Conservation (phyloP, 108 stramenopile genomes). For the Discostella pseudostelligera region DNA sequence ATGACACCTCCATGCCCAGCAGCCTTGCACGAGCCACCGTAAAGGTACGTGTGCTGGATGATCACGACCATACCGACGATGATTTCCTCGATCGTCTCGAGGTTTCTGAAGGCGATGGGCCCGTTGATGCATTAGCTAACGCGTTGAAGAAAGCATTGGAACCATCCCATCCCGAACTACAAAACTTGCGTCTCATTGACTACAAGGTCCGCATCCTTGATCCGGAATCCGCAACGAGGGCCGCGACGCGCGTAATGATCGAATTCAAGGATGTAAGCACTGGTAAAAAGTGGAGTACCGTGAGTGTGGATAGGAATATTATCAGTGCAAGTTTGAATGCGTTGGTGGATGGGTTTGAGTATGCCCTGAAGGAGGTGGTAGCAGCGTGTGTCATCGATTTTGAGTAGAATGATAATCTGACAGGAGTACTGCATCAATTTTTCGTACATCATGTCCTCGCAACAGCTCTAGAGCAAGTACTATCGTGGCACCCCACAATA, state of each 20-base stretch:
- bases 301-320: slow-evolving; percentile 91
- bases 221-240: slow-evolving; percentile 79
- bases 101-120: slow-evolving; percentile 90
- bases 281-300: slow-evolving; percentile 82
- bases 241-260: slow-evolving; percentile 92
- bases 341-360: slow-evolving; percentile 92
- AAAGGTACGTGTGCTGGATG: slow-evolving; percentile 69
- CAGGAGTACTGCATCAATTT: no score
- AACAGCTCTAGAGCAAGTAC: background rate
- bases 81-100: slow-evolving; percentile 65
- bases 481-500: no score
- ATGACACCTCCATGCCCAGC: background rate
- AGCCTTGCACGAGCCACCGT: slow-evolving; percentile 82
- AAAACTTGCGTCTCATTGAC: slow-evolving; percentile 76
- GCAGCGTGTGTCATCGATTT: slow-evolving; percentile 30
- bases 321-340: slow-evolving; percentile 92
- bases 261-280: slow-evolving; percentile 61
- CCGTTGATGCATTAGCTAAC: slow-evolving; percentile 87
- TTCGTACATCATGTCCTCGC: no score
- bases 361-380: slow-evolving; percentile 61
- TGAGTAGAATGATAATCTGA: background rate
- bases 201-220: slow-evolving; percentile 96
- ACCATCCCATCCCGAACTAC: slow-evolving; percentile 75
- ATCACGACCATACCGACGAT: slow-evolving; percentile 22
- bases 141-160: slow-evolving; percentile 78